Percentiles rank a stretch among this genome's conserved stretches.
Evolutionary conservation across 768 basidiomycete species (phyloP).

Genomic region (Scleroderma citrinum): DNA sequence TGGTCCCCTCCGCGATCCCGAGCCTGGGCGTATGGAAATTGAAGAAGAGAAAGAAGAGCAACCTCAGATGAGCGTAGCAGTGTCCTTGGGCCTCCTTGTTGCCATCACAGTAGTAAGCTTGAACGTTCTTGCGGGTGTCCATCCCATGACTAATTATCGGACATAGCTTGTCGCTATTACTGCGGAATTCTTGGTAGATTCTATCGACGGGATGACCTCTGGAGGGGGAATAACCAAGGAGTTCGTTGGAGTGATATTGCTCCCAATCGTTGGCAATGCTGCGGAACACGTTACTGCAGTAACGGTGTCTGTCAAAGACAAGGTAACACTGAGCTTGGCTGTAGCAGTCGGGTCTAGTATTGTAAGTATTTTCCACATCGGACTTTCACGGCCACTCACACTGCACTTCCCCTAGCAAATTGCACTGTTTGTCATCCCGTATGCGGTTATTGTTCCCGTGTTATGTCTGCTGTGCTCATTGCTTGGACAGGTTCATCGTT

Average conservation of each 20-base stretch:
- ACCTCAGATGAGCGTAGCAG: constrained; percentile 47
- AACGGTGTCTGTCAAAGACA: constrained; percentile 85
- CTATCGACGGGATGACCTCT: constrained; percentile 68
- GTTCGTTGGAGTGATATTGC: constrained; percentile 82
- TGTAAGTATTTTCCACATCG: constrained; percentile 35
- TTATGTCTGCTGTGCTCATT: constrained; percentile 7
- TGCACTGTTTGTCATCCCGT: constrained; percentile 63
- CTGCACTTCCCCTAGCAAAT: constrained; percentile 49
- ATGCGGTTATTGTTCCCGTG: constrained; percentile 13
- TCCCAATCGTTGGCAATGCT: constrained; percentile 90
- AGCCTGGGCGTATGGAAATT: constrained; percentile 3
- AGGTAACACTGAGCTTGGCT: constrained; percentile 79
- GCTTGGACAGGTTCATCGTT: constrained; percentile 55
- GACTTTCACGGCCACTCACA: background rate
- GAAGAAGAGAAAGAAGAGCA: constrained; percentile 34
- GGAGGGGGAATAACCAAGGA: constrained; percentile 57
- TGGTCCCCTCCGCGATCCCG: constrained; percentile 6
- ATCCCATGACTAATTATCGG: background rate
- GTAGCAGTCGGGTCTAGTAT: constrained; percentile 88
- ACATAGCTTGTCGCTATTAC: constrained; percentile 48
- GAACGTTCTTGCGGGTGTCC: background rate
- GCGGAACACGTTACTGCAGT: constrained; percentile 93
- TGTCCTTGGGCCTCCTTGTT: constrained; percentile 49
- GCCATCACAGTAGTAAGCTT: constrained; percentile 55
- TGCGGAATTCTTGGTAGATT: constrained; percentile 68